Evolutionary conservation across 768 basidiomycete genomes (phyloP), one percentile per base, ranked within the genome.

Genomic region (Mycena belliarum): DNA sequence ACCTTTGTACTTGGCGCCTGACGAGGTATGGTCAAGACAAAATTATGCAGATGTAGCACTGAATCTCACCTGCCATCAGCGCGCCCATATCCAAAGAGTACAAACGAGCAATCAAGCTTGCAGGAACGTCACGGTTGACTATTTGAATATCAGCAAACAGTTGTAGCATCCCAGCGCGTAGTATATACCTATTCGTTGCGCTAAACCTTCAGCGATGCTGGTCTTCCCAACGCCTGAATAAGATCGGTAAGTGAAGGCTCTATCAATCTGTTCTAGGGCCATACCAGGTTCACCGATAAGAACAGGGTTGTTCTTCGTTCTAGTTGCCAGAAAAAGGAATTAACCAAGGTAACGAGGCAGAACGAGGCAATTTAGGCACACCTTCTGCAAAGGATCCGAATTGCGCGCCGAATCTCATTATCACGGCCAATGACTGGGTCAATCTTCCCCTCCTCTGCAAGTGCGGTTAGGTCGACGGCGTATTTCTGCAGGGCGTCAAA

Each of bases 221-320:
- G 95, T 97, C 76, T 99, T 99, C 5, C 96, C 96, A 23, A 96
- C 94, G 71, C 96, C 91, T 45, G 91, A n/a, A n/a, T n/a, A n/a
- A n/a, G n/a, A n/a, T n/a, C n/a, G n/a, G n/a, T n/a, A n/a, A n/a
- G n/a, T n/a, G n/a, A n/a, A n/a, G n/a, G n/a, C n/a, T n/a, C n/a
- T n/a, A n/a, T n/a, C n/a, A n/a, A n/a, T n/a, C n/a, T n/a, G n/a
- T n/a, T n/a, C n/a, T n/a, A n/a, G n/a, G n/a, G n/a, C n/a, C n/a
- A n/a, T n/a, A n/a, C n/a, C n/a, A n/a, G n/a, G 91, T 73, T 93
- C 93, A 60, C 95, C 95, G 65, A 98, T 93, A 24, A 98, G 85
- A 38, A 97, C 93, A n/a, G 96, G 94, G 66, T 96, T 97, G 68
- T 95, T 95, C 73, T 98, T 98, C 3, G 94, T 97, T 68, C 95